phyloP scores from a whole-genome alignment of 1,284 basidiomycete species.

The Heliocybe sulcata region DNA sequence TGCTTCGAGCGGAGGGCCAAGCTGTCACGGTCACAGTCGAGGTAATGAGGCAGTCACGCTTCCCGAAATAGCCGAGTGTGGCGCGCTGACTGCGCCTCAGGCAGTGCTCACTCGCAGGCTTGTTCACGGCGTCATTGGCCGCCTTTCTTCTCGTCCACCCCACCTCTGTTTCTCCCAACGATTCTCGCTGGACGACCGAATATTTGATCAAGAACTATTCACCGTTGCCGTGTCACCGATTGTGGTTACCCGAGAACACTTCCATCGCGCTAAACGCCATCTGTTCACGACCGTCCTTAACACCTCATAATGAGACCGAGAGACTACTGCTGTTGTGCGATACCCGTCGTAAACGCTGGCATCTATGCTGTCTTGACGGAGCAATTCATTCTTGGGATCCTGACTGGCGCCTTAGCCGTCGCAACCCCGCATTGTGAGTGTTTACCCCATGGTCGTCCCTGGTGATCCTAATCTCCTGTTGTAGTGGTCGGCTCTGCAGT shows the following conservation, averaged over 20 bases:
- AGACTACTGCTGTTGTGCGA: slow-evolving; percentile 79
- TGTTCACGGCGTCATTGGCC: neutral
- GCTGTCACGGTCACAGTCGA: neutral
- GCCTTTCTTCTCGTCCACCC: neutral
- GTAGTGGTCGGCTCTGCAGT: slow-evolving; percentile 81
- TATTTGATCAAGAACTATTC: neutral
- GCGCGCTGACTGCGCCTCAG: neutral
- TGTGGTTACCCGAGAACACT: neutral
- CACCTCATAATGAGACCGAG: slow-evolving; percentile 43
- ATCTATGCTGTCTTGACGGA: slow-evolving; percentile 77
- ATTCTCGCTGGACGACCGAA: neutral
- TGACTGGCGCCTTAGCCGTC: slow-evolving; percentile 73
- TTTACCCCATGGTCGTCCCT: neutral
- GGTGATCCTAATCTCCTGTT: neutral
- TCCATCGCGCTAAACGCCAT: no score
- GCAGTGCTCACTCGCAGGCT: neutral
- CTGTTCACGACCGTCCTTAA: neutral
- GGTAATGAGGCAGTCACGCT: neutral
- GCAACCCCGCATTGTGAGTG: slow-evolving; percentile 73
- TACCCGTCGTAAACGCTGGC: slow-evolving; percentile 81
- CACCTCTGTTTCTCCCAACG: neutral
- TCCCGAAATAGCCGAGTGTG: neutral
- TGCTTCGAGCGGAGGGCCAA: neutral
- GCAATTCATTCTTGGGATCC: slow-evolving; percentile 62
- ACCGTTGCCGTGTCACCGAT: neutral